Percentiles rank a stretch among this genome's conserved stretches.
Evolutionary conservation across 495 filamentous ascomycete genomes (phyloP).

Genomic region (Neurospora sp.): DNA sequence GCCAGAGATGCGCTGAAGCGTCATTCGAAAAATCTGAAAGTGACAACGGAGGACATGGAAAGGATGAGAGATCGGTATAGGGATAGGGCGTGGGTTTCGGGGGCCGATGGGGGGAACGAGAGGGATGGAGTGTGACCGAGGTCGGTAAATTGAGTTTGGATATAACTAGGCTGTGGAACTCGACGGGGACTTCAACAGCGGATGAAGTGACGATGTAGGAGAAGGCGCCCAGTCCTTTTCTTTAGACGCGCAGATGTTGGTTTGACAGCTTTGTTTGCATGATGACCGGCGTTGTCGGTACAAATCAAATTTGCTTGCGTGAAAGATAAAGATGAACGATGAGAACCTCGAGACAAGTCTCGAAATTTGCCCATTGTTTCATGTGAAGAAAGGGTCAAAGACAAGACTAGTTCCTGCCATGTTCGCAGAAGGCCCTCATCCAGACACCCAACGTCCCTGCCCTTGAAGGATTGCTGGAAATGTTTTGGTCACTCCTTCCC

Average conservation of each 20-base stretch:
- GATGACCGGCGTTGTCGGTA: background rate
- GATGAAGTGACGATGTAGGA: background rate
- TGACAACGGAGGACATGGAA: background rate
- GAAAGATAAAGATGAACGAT: background rate
- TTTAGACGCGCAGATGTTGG: background rate
- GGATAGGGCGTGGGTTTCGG: background rate
- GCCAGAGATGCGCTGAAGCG: background rate
- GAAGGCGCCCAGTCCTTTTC: background rate
- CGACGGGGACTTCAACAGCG: background rate
- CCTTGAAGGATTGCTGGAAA: background rate
- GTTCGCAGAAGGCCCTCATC: background rate
- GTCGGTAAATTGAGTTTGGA: background rate
- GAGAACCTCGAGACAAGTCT: background rate
- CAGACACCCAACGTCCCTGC: background rate
- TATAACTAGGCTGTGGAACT: background rate
- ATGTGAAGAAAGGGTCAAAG: background rate
- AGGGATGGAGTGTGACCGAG: background rate
- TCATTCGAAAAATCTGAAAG: background rate
- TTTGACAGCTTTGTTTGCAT: background rate
- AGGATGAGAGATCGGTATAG: background rate
- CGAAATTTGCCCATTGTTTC: background rate
- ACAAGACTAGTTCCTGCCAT: background rate
- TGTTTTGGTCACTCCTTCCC: background rate
- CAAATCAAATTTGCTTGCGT: background rate
- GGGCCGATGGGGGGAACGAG: background rate